Conservation (phyloP, 208 protist species). For the Leptomonas seymouri region DNA sequence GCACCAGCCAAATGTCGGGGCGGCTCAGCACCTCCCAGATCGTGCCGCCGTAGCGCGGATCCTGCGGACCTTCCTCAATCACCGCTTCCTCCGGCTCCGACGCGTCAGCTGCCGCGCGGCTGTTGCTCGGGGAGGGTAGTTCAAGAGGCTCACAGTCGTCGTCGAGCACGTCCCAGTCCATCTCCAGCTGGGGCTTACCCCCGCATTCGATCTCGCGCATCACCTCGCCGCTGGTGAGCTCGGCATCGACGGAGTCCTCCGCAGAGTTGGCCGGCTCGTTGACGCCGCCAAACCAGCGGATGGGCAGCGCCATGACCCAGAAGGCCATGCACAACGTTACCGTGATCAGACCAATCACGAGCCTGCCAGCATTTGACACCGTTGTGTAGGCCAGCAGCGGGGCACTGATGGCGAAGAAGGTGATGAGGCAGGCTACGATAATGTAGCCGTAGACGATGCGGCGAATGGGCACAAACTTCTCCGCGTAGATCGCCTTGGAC, state of each 20-base stretch:
- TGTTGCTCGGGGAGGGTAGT: background rate
- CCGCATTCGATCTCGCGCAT: slow-evolving; percentile 3
- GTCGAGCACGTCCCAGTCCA: slow-evolving; percentile 13
- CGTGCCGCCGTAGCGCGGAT: slow-evolving; percentile 59
- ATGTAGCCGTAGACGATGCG: slow-evolving; percentile 62
- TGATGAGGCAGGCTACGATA: slow-evolving; percentile 41
- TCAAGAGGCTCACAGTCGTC: background rate
- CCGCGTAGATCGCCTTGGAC: slow-evolving; percentile 42
- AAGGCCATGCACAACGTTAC: slow-evolving; percentile 43
- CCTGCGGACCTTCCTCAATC: slow-evolving; percentile 43
- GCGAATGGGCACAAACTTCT: slow-evolving; percentile 58
- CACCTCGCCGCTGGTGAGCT: background rate
- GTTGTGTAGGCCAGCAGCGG: slow-evolving; percentile 60
- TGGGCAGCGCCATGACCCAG: slow-evolving; percentile 52
- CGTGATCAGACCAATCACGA: slow-evolving; percentile 48
- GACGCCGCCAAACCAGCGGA: slow-evolving; percentile 60
- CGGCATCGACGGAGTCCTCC: slow-evolving; percentile 17
- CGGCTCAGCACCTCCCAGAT: slow-evolving; percentile 39
- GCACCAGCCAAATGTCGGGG: slow-evolving; percentile 58
- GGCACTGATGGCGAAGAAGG: slow-evolving; percentile 55
- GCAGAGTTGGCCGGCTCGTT: slow-evolving; percentile 32
- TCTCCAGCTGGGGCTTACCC: slow-evolving; percentile 4
- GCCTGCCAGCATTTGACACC: slow-evolving; percentile 23
- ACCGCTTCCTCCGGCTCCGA: slow-evolving; percentile 1
- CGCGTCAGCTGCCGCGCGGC: background rate